Base-by-base conservation (phyloP, 345 rosid species). In the Acer yangbiense region DNA sequence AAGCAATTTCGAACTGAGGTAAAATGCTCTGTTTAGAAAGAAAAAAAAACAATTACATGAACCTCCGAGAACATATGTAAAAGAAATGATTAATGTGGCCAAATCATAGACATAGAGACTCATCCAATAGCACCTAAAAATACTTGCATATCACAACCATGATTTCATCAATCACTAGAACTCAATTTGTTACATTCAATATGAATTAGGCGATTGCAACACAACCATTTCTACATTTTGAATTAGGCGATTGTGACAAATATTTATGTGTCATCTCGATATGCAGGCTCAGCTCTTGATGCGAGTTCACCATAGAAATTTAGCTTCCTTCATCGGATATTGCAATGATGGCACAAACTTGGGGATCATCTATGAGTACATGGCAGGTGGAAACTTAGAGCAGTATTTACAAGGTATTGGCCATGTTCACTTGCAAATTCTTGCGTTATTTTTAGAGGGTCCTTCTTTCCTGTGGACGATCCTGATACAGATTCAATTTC, bases 291-390 rank as follows among this genome's bases (percentile, higher is more conserved):
- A 78, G 21, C 85, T 86, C 48, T 46, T 84, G 70, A 84, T 68
- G 77, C 68, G 79, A 68, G 85, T 84, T 73, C 89, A 86, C 76
- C 89, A 84, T 50, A 78, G 83, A 65, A 86, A 86, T 55, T 75
- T 86, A 62, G 87, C 48, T 77, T 80, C 85, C 29, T 79, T 86
- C 62, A 46, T 82, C 13, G 85, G 89, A 25, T 86, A 84, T 41
- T 86, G 89, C 73, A 71, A 84, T 54, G 89, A 86, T 11, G 78
- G 76, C 0, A 60, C 21, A 14, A 77, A 79, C 68, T 52, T 79
- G 20, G 83, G 68, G 29, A 73, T 86, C 58, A 60, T 86, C 77
- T 84, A 86, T 13, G 87, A 82, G 78, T 84, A 84, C 57, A 84
- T 86, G 87, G 84, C 82, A 7, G n/a, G 4, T 54, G 86, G 86